phyloP scores from a whole-genome alignment of 768 basidiomycete species.

The Auriculariales sp. region DNA sequence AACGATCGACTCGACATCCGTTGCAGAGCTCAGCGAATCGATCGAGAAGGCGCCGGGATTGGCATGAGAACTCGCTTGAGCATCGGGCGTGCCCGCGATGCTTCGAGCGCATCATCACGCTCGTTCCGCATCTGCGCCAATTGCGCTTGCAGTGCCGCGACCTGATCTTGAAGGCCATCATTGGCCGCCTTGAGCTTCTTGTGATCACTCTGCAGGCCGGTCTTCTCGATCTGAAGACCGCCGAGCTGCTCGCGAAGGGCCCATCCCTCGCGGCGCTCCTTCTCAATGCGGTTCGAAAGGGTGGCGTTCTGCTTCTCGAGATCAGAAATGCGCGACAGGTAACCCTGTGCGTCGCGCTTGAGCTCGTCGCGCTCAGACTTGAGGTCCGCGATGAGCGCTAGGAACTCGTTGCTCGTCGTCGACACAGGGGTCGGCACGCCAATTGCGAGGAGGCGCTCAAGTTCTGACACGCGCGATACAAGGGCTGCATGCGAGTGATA shows the following conservation, averaged over 20 bases:
- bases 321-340: slow-evolving; percentile 63
- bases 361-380: slow-evolving; percentile 84
- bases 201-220: slow-evolving; percentile 34
- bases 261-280: slow-evolving; percentile 73
- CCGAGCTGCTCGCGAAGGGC: slow-evolving; percentile 62
- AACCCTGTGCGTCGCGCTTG: slow-evolving; percentile 76
- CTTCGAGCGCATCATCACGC: slow-evolving; percentile 26
- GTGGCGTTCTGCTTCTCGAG: slow-evolving; percentile 55
- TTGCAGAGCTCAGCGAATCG: slow-evolving; percentile 49
- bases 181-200: slow-evolving; percentile 19
- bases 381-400: slow-evolving; percentile 57
- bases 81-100: slow-evolving; percentile 9
- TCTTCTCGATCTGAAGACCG: slow-evolving; percentile 53
- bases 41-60: slow-evolving; percentile 41
- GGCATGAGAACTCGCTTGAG: slow-evolving; percentile 9
- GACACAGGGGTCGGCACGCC: background rate
- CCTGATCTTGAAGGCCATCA: slow-evolving; percentile 9
- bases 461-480: slow-evolving; percentile 64
- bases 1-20: slow-evolving; percentile 48
- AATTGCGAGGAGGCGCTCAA: slow-evolving; percentile 55
- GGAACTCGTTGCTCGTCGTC: slow-evolving; percentile 47
- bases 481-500: slow-evolving; percentile 74
- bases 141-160: slow-evolving; percentile 8
- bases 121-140: slow-evolving; percentile 27
- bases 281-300: slow-evolving; percentile 55